Conservation (phyloP, 176 grass and related monocot species). For the Pontederia paniculata region DNA sequence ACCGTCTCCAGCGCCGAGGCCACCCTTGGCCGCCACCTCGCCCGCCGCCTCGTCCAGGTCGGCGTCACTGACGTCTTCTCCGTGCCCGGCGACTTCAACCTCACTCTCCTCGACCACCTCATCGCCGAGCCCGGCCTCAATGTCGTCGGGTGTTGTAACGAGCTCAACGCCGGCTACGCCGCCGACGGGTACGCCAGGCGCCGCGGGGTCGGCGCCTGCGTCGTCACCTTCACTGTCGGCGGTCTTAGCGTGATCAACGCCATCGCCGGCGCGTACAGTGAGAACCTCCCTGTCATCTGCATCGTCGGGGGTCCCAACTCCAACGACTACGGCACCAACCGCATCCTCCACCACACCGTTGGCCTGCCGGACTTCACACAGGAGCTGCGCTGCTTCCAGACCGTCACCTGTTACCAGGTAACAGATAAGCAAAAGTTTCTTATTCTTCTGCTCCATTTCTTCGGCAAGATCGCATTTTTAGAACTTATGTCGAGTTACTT, state of each 20-base stretch:
- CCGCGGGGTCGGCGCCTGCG: conserved; percentile 65
- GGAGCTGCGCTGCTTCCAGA: conserved; percentile 70
- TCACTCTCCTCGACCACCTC: too few relatives aligned
- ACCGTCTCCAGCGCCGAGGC: too few relatives aligned
- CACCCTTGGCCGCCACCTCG: too few relatives aligned
- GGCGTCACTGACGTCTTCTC: too few relatives aligned
- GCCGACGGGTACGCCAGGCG: conserved; percentile 2
- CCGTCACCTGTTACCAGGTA: conserved; percentile 66
- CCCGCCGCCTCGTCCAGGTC: too few relatives aligned
- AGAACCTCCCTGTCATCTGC: conserved; percentile 84
- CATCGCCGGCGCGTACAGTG: conserved; percentile 79
- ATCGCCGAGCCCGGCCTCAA: too few relatives aligned
- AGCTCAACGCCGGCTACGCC: conserved; percentile 11
- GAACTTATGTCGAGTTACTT: too few relatives aligned
- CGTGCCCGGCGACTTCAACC: too few relatives aligned
- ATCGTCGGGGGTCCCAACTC: conserved; percentile 79
- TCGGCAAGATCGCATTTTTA: too few relatives aligned
- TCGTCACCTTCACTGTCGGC: conserved; percentile 85
- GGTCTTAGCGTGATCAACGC: conserved; percentile 82
- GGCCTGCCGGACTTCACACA: conserved; percentile 72
- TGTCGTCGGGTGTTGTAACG: not conserved
- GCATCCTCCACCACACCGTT: conserved; percentile 84
- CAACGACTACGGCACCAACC: conserved; percentile 81
- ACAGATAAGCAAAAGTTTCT: too few relatives aligned
- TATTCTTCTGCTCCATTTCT: too few relatives aligned